Conservation (phyloP, 2,329 filamentous ascomycete species). For the Neoarthrinium moseri region DNA sequence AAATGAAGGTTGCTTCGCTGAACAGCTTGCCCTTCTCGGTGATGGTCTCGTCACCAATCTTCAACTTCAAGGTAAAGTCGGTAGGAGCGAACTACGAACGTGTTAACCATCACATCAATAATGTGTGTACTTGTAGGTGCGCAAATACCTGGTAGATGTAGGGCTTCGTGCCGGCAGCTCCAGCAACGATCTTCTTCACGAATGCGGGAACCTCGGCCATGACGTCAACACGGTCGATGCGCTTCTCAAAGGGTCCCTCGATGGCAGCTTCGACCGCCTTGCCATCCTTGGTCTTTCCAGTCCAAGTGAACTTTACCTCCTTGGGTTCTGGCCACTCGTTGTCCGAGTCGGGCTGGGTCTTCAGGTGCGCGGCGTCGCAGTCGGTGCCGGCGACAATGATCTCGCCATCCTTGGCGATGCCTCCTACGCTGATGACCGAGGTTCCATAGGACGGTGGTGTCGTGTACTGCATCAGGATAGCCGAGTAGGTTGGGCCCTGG, state of each 20-base stretch:
- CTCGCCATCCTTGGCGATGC: constrained; percentile 76
- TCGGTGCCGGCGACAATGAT: constrained; percentile 70
- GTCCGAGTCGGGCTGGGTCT: constrained; percentile 68
- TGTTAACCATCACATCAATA: no score
- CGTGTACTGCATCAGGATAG: constrained; percentile 92
- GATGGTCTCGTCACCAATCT: constrained; percentile 76
- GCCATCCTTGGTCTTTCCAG: constrained; percentile 73
- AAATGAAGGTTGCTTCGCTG: constrained; percentile 95
- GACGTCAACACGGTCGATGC: constrained; percentile 83
- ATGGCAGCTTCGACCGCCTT: constrained; percentile 69
- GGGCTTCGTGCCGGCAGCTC: constrained; percentile 86
- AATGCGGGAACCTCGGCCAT: constrained; percentile 96
- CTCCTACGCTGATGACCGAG: constrained; percentile 80
- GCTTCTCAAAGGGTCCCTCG: constrained; percentile 65
- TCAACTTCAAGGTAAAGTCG: constrained; percentile 73
- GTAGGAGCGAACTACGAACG: constrained; percentile 70
- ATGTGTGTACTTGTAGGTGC: no score
- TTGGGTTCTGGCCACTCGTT: constrained; percentile 89
- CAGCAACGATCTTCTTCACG: constrained; percentile 89
- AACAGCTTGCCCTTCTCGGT: constrained; percentile 78
- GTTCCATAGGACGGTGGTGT: constrained; percentile 91
- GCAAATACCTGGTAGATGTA: constrained; percentile 90
- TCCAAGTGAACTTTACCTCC: constrained; percentile 73
- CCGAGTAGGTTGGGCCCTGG: constrained; percentile 83
- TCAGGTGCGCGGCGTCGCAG: constrained; percentile 67